phyloP scores from a whole-genome alignment of 202 grass and related monocot genomes.

The Hordeum pubiflorum region DNA sequence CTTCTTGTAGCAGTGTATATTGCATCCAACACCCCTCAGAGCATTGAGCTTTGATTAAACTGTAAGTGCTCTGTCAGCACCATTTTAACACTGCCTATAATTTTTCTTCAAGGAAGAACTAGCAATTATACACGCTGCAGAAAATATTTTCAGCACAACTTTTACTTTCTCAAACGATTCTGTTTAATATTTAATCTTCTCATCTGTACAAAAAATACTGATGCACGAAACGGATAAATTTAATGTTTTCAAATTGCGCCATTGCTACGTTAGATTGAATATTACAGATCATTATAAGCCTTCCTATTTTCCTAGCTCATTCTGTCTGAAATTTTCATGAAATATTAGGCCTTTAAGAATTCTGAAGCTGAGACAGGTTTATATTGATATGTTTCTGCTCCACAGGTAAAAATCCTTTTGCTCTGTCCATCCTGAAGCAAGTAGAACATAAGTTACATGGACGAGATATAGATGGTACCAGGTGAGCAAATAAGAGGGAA shows the following conservation, averaged over 20 bases:
- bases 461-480: conserved; percentile 56
- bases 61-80: conserved; percentile 18
- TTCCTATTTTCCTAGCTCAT: conserved; percentile 11
- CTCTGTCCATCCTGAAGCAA: conserved; percentile 85
- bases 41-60: conserved; percentile 6
- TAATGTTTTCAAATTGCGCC: neutral
- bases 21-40: neutral
- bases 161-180: conserved; percentile 16
- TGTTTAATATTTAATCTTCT: neutral
- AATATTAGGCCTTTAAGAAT: conserved; percentile 16
- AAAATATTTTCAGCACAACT: neutral
- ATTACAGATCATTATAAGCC: conserved; percentile 1
- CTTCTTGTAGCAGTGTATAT: conserved; percentile 10
- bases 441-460: conserved; percentile 91
- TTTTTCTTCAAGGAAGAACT: conserved; percentile 10
- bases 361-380: conserved; percentile 14
- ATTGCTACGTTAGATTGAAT: conserved; percentile 6
- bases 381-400: conserved; percentile 24
- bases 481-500: conserved; percentile 39
- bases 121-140: neutral
- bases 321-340: conserved; percentile 12
- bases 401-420: conserved; percentile 92
- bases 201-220: conserved; percentile 3
- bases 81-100: neutral
- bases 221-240: neutral